These are phyloP conservation scores for Paecilomyces variotii DNA, from an alignment of 2,329 filamentous ascomycete species.

Conservation along the genomic window DNA sequence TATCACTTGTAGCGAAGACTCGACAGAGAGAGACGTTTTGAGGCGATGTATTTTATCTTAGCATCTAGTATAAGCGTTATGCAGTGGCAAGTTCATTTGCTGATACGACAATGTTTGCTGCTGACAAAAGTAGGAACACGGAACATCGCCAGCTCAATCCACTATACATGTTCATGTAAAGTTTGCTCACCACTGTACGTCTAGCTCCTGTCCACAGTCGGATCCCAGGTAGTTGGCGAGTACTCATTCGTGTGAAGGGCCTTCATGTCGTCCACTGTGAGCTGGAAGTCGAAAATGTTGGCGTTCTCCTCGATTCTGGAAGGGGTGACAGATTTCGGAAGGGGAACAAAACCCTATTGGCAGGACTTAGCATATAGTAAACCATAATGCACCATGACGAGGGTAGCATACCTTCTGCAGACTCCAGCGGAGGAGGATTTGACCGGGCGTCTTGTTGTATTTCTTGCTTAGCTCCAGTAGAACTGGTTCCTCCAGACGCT, in stretches of 20 bases:
- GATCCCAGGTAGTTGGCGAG: conserved; percentile 2
- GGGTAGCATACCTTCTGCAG: conserved; percentile 43
- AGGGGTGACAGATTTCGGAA: conserved; percentile 56
- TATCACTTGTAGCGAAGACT: neutral
- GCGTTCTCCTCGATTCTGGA: conserved; percentile 56
- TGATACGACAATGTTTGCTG: neutral
- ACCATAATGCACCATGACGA: neutral
- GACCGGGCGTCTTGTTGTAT: conserved; percentile 49
- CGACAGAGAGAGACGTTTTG: neutral
- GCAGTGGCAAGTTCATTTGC: neutral
- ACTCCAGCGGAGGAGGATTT: conserved; percentile 55
- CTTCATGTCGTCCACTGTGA: conserved; percentile 52
- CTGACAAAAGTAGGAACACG: neutral
- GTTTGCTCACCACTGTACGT: neutral
- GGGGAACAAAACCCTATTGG: conserved; percentile 49
- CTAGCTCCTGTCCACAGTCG: neutral
- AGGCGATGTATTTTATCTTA: no score
- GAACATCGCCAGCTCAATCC: neutral
- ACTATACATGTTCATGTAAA: neutral
- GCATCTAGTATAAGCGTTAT: neutral
- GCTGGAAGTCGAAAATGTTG: conserved; percentile 52
- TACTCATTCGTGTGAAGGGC: conserved; percentile 48
- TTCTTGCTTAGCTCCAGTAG: conserved; percentile 47
- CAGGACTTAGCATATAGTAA: neutral
- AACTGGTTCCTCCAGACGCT: conserved; percentile 45